Evolutionary conservation across 768 basidiomycete species (phyloP).

Genomic region (Hygrocybe coccinea): DNA sequence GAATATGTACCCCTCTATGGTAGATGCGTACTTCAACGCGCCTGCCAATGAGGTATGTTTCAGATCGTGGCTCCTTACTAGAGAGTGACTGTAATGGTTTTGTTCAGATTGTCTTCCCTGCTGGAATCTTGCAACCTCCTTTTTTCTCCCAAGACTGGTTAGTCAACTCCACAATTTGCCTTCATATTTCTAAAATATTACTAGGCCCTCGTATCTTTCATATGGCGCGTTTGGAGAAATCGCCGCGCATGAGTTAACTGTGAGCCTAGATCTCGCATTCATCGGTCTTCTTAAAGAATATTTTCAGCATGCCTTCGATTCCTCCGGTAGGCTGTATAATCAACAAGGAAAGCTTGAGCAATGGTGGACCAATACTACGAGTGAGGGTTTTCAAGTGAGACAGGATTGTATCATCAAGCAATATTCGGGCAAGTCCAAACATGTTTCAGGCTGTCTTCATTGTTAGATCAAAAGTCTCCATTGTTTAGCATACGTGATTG

Average conservation of each 20-base stretch:
- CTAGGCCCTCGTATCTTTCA: conserved; percentile 80
- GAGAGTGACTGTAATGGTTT: not conserved
- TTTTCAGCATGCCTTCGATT: conserved; percentile 81
- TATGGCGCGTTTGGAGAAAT: conserved; percentile 93
- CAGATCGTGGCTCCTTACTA: not conserved
- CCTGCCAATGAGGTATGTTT: conserved; percentile 73
- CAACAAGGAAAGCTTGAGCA: conserved; percentile 80
- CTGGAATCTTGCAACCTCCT: conserved; percentile 89
- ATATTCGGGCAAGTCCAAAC: conserved; percentile 60
- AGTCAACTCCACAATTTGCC: conserved; percentile 12
- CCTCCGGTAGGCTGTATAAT: conserved; percentile 85
- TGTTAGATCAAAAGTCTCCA: conserved; percentile 6
- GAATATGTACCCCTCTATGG: conserved; percentile 84
- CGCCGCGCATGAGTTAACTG: conserved; percentile 88
- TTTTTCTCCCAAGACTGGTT: conserved; percentile 84
- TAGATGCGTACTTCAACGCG: conserved; percentile 87
- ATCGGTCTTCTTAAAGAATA: not conserved
- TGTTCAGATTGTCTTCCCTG: conserved; percentile 85
- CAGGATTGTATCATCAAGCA: conserved; percentile 90
- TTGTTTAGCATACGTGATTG: conserved; percentile 69
- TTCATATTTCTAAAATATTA: conserved; percentile 10
- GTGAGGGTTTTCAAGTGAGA: conserved; percentile 72
- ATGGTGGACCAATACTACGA: conserved; percentile 92
- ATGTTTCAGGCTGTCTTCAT: not conserved
- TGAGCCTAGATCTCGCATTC: conserved; percentile 30